Evolutionary conservation across 257 asterid genomes (phyloP).

Genomic region (Henckelia pumila): DNA sequence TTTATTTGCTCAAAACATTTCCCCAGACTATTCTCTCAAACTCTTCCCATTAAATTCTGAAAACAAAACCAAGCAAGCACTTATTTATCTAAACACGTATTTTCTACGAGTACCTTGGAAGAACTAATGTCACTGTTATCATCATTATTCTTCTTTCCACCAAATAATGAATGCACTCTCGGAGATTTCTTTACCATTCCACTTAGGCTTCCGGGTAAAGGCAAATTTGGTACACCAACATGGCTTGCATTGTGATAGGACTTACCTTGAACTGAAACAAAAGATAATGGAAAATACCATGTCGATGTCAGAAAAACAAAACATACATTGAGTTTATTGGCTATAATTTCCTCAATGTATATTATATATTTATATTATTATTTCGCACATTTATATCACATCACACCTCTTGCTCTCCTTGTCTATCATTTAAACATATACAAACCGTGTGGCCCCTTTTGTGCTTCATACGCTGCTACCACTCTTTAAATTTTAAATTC

Average conservation of each 20-base stretch:
- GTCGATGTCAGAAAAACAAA: slow-evolving; percentile 5
- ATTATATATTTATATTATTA: too few species aligned
- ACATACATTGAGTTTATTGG: neutral
- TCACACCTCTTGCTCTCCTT: neutral
- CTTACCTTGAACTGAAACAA: slow-evolving; percentile 33
- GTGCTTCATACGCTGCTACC: too few species aligned
- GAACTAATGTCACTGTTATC: slow-evolving; percentile 61
- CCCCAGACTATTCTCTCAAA: neutral
- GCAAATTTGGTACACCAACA: slow-evolving; percentile 29
- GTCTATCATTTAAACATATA: neutral
- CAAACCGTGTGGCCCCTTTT: neutral
- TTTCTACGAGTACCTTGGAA: slow-evolving; percentile 52
- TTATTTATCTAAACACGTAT: neutral
- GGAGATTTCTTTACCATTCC: slow-evolving; percentile 45
- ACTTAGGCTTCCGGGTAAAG: slow-evolving; percentile 28
- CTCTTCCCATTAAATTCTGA: neutral
- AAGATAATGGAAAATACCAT: slow-evolving; percentile 17
- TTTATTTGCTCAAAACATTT: neutral
- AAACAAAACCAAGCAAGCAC: neutral
- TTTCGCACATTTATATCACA: neutral
- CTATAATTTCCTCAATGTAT: too few species aligned
- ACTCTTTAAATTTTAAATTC: too few species aligned
- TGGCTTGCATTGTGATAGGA: slow-evolving; percentile 29
- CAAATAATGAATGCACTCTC: slow-evolving; percentile 65
- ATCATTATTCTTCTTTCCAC: slow-evolving; percentile 63